Evolutionary conservation across 2,329 filamentous ascomycete species (phyloP), one percentile per base, ranked within the genome.

Genomic region (Penicillium hesseltinei): DNA sequence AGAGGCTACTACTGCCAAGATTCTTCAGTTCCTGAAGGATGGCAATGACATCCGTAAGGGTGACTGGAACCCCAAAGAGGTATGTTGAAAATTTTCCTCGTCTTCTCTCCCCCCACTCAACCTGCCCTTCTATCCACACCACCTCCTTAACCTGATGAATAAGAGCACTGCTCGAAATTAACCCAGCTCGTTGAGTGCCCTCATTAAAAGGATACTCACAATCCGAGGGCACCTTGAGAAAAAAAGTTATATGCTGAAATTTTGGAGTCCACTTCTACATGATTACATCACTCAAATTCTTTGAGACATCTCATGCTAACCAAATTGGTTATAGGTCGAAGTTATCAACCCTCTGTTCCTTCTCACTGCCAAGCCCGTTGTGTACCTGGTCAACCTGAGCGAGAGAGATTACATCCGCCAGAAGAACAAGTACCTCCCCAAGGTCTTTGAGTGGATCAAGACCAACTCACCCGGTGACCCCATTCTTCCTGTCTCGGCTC

Each of bases 131-230:
- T 10, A n/a, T 27, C n/a, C 39, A 42, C 42, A 27, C 39, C 51
- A 51, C 54, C 66, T 60, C 67, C 69, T 86, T 80, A 75, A 75
- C 70, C 88, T 96, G 94, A 97, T 97, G 94, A 97, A 88, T 89
- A 96, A 96, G 89, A 94, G 92, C 91, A 87, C 84, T 82, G 90
- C 91, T 92, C 89, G 89, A 92, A 84, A 82, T 90, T 91, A 71
- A 70, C 94, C 94, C 94, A 99, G 94, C 94, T 99, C 94, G 89
- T 96, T 88, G 93, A 97, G 88, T 86, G 74, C 84, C 85, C 89
- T 90, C 87, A 84, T 79, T 52, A 45, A 45, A 75, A 80, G 77
- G 80, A 80, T 78, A 75, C 75, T 84, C 81, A 90, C 86, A 84
- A 83, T 52, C 47, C 73, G 89, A 91, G 89, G 83, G 82, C 83